phyloP scores from a whole-genome alignment of 2,329 filamentous ascomycete species.

The Biscogniauxia mediterranea region DNA sequence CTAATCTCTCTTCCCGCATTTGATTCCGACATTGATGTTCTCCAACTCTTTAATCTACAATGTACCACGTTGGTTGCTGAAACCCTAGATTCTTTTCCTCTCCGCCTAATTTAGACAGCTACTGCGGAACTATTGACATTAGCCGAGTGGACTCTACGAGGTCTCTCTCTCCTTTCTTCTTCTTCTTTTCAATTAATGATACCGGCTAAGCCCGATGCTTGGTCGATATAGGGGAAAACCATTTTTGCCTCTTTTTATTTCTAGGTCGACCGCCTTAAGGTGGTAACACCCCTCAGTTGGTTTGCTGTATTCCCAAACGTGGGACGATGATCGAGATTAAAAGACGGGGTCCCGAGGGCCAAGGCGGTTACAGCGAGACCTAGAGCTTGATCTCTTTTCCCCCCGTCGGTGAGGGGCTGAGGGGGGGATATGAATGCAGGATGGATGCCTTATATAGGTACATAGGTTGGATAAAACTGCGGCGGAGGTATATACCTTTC shows the following conservation, averaged over 20 bases:
- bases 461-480: too few relatives aligned
- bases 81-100: not conserved
- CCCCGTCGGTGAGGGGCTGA: too few relatives aligned
- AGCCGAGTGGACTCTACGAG: constrained; percentile 1
- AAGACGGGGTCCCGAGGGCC: not conserved
- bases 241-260: not conserved
- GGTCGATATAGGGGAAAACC: not conserved
- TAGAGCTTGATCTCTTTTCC: too few relatives aligned
- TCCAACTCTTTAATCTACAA: not conserved
- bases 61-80: not conserved
- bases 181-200: not conserved
- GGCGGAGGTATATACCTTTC: too few relatives aligned
- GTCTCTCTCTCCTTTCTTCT: not conserved
- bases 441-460: too few relatives aligned
- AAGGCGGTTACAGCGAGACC: not conserved
- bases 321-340: not conserved
- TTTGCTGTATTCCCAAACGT: not conserved
- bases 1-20: not conserved
- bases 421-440: too few relatives aligned
- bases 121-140: not conserved
- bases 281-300: not conserved
- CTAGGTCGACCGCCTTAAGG: not conserved
- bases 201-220: not conserved
- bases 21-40: not conserved
- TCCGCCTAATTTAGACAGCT: not conserved